A percentile compares a stretch with the other conserved stretches of the same genome.
Evolutionary conservation across 2,329 filamentous ascomycete genomes (phyloP).

Genomic region (Coniochaeta sp.): DNA sequence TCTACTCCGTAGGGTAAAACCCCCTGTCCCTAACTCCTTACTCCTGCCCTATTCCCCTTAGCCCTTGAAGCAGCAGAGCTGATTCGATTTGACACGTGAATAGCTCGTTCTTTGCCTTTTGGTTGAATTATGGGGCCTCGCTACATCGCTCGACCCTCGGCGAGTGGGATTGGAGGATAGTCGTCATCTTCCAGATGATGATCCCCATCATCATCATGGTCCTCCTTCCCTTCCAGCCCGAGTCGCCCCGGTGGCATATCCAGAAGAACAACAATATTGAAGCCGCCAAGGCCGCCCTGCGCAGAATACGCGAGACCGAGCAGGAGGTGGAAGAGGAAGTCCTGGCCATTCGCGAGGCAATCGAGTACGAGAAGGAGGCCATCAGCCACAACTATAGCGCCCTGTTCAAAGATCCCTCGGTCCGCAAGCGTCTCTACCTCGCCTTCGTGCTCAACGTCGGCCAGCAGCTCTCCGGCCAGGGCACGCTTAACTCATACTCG

Average conservation of each 20-base stretch:
- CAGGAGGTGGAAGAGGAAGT: conserved; percentile 62
- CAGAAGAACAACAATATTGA: conserved; percentile 53
- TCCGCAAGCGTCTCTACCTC: conserved; percentile 59
- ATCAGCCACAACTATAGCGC: conserved; percentile 56
- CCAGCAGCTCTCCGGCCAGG: conserved; percentile 66
- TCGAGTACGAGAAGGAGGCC: conserved; percentile 66
- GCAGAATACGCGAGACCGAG: conserved; percentile 55
- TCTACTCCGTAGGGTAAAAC: conserved; percentile 61
- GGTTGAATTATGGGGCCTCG: conserved; percentile 57
- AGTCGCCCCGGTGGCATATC: conserved; percentile 62
- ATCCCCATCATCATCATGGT: conserved; percentile 55
- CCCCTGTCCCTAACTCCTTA: too few species aligned
- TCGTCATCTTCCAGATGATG: conserved; percentile 67
- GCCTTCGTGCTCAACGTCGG: conserved; percentile 62
- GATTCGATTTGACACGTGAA: too few species aligned
- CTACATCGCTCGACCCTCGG: conserved; percentile 48
- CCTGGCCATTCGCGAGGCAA: conserved; percentile 55
- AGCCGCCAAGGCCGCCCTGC: conserved; percentile 49
- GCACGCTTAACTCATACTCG: conserved; percentile 65
- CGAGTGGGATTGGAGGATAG: conserved; percentile 68
- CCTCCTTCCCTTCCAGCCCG: conserved; percentile 59
- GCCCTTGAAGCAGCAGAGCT: too few species aligned
- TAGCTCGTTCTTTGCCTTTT: conserved; percentile 59
- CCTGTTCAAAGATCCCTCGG: conserved; percentile 62
- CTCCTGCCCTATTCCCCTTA: too few species aligned